phyloP scores from a whole-genome alignment of 225 moss, liverwort and hornwort genomes.

The Neckera pumila region DNA sequence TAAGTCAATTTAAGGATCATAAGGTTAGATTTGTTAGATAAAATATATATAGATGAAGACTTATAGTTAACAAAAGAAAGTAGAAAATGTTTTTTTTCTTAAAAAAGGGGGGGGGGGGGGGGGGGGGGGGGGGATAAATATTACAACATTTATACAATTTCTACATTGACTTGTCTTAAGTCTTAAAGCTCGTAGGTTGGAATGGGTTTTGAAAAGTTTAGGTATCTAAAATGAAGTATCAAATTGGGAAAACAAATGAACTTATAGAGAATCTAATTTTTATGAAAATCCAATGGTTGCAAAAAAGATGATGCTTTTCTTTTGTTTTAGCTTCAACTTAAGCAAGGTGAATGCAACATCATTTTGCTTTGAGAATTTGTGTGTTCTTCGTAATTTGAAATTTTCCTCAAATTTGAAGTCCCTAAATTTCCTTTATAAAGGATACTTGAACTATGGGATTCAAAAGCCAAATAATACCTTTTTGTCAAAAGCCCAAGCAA shows the following conservation, averaged over 20 bases:
- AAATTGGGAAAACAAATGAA: accelerated
- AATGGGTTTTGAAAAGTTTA: background rate
- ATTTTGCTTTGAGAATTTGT: background rate
- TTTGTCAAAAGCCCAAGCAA: background rate
- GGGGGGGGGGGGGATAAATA: too few relatives aligned
- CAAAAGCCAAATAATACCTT: accelerated
- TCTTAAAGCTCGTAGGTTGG: background rate
- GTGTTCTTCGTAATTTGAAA: background rate
- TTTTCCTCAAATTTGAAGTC: background rate
- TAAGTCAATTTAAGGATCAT: background rate
- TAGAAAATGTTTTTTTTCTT: too few relatives aligned
- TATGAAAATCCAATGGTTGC: background rate
- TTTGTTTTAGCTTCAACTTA: background rate
- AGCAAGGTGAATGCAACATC: accelerated
- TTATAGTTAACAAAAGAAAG: too few relatives aligned
- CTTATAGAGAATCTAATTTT: background rate
- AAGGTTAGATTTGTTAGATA: background rate
- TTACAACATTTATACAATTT: too few relatives aligned
- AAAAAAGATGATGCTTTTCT: background rate
- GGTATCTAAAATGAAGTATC: background rate
- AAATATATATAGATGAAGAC: background rate
- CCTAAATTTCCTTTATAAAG: background rate
- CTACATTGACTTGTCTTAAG: background rate
- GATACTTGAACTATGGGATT: background rate
- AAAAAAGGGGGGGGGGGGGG: too few relatives aligned